Evolutionary conservation across 768 basidiomycete genomes (phyloP).

Genomic region (Cytidiella melzeri): DNA sequence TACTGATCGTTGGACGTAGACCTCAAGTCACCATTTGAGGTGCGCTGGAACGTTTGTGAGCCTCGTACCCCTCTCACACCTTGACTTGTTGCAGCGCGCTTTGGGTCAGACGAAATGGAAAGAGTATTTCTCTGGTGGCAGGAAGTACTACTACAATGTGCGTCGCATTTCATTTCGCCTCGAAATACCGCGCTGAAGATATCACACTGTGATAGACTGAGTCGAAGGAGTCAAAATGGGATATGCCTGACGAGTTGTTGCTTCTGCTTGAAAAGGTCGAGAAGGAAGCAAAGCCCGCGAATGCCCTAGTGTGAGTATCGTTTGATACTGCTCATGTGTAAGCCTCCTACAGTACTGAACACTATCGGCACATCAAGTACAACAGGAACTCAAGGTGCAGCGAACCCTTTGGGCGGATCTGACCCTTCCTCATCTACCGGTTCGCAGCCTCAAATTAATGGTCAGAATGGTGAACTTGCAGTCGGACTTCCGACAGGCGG

Average conservation of each 20-base stretch:
- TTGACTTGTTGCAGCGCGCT: slow-evolving; percentile 55
- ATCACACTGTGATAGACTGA: slow-evolving; percentile 49
- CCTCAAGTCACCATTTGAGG: slow-evolving; percentile 89
- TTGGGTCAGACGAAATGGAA: slow-evolving; percentile 91
- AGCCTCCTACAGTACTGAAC: slow-evolving; percentile 5
- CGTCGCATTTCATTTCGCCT: slow-evolving; percentile 16
- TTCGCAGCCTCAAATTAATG: slow-evolving; percentile 37
- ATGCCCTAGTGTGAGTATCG: slow-evolving; percentile 20
- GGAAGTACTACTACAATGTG: slow-evolving; percentile 90
- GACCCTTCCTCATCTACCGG: slow-evolving; percentile 40
- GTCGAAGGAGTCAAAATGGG: slow-evolving; percentile 95
- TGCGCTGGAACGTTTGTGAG: slow-evolving; percentile 25
- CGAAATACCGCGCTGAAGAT: too few relatives aligned
- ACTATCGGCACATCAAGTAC: slow-evolving; percentile 12
- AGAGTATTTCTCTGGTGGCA: slow-evolving; percentile 88
- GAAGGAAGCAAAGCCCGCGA: slow-evolving; percentile 46
- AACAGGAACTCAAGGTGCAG: slow-evolving; percentile 41
- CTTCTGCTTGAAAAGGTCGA: slow-evolving; percentile 83
- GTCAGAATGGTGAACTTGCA: slow-evolving; percentile 36
- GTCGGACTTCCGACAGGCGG: slow-evolving; percentile 46
- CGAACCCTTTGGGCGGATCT: slow-evolving; percentile 46
- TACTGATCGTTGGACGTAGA: slow-evolving; percentile 38
- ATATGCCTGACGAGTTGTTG: slow-evolving; percentile 89
- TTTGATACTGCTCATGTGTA: neutral
- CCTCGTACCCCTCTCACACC: neutral